phyloP scores from a whole-genome alignment of 2,329 filamentous ascomycete genomes.

The Calonectria leucothoes region DNA sequence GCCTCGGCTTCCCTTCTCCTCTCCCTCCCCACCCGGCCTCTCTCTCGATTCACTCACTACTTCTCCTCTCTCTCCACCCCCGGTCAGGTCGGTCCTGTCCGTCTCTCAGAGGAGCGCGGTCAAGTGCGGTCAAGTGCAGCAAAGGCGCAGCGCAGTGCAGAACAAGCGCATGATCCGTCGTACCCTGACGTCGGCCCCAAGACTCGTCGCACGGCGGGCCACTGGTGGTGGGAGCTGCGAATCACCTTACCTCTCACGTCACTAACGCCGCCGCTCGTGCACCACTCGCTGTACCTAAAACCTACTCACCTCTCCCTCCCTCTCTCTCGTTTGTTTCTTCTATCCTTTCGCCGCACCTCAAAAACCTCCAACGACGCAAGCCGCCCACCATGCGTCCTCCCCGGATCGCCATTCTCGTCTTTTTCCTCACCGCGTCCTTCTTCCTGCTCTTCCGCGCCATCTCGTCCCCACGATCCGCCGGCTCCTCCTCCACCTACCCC shows the following conservation, averaged over 20 bases:
- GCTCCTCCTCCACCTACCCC: constrained; percentile 40
- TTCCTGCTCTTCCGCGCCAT: constrained; percentile 67
- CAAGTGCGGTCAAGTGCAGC: neutral
- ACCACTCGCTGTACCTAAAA: constrained; percentile 1
- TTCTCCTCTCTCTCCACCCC: neutral
- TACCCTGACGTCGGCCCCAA: constrained; percentile 7
- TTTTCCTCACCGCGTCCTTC: constrained; percentile 65
- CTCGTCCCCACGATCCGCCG: constrained; percentile 49
- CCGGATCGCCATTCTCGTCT: constrained; percentile 56
- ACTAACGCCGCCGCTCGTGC: neutral
- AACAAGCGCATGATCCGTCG: constrained; percentile 13
- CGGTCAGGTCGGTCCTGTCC: no score
- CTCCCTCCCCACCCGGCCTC: neutral
- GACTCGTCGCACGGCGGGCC: constrained; percentile 11
- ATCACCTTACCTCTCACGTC: constrained; percentile 36
- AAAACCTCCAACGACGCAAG: neutral
- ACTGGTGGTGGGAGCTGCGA: constrained; percentile 15
- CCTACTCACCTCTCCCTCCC: constrained; percentile 10
- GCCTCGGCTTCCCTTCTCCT: constrained; percentile 3
- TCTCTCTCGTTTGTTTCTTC: constrained; percentile 1
- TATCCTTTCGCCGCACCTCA: neutral
- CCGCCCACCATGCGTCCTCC: constrained; percentile 22
- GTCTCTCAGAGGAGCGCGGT: neutral
- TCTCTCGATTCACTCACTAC: no score
- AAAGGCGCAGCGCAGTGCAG: neutral